Evolutionary conservation across 768 basidiomycete genomes (phyloP).

Genomic region (Agrocybe pediades): DNA sequence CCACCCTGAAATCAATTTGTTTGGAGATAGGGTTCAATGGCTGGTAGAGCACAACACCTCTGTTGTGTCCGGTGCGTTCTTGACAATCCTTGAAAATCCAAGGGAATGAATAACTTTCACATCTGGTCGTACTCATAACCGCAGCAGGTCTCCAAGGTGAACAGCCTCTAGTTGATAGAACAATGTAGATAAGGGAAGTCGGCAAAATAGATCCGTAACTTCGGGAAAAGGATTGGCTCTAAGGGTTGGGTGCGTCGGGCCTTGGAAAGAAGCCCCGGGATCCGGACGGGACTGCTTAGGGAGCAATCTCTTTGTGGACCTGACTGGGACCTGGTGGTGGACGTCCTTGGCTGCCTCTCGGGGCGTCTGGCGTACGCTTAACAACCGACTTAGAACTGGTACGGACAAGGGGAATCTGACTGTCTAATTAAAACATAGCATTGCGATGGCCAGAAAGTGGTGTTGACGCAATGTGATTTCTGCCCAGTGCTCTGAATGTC

Average conservation of each 20-base stretch:
- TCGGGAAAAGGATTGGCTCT: slow-evolving; percentile 53
- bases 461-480: slow-evolving; percentile 83
- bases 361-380: slow-evolving; percentile 22
- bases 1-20: slow-evolving; percentile 74
- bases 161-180: slow-evolving; percentile 81
- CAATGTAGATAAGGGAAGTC: slow-evolving; percentile 77
- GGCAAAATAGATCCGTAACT: slow-evolving; percentile 51
- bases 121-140: slow-evolving; percentile 77
- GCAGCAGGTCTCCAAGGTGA: slow-evolving; percentile 83
- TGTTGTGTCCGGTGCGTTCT: slow-evolving; percentile 73
- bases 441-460: slow-evolving; percentile 75
- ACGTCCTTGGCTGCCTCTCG: slow-evolving; percentile 24
- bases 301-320: slow-evolving; percentile 31
- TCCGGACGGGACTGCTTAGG: slow-evolving; percentile 32
- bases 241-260: slow-evolving; percentile 38
- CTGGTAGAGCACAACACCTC: slow-evolving; percentile 72
- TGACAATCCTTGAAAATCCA: slow-evolving; percentile 75
- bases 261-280: slow-evolving; percentile 32
- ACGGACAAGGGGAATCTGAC: slow-evolving; percentile 83
- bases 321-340: slow-evolving; percentile 29
- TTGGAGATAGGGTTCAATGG: slow-evolving; percentile 74
- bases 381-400: slow-evolving; percentile 33
- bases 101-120: slow-evolving; percentile 72
- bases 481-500: slow-evolving; percentile 84
- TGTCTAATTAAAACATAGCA: slow-evolving; percentile 87